Evolutionary conservation across 1,139 yeast genomes (phyloP), one percentile per base, ranked within the genome.

Genomic region (Wickerhamomyces sp.): DNA sequence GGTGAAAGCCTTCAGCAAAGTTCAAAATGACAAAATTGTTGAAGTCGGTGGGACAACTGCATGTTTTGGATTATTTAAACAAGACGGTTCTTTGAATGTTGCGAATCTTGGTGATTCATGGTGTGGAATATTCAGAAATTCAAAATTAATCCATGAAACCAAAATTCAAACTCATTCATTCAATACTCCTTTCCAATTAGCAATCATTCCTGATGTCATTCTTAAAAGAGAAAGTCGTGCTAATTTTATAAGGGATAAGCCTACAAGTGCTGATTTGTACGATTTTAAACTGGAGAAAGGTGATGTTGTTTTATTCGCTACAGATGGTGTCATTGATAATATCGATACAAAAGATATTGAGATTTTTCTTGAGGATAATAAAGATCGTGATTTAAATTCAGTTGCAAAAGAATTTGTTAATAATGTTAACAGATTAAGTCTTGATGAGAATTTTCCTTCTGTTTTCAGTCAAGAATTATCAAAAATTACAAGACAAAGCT

Each of bases 1-100:
- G 20, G 59, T 62, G 2, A 36, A 57, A 21, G 81, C 94, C 1
- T 88, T 77, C 51, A 52, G 62, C 1, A 61, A 69, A 28, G 68
- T 88, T 10, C 58, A 66, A 39, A 44, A 56, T 2, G 76, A 77
- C 9, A 77, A 78, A 1, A 67, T 66, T 31, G 94, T 83, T 9
- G 75, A 79, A 55, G 94, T 89, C 26, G 98, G 98, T 5, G 94
- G 96, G n/a, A 86, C 97, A 2, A 91, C 98, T 1, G 89, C 94
- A 2, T 86, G 95, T 51, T 71, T 85, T 33, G 97, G 96, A 1
- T 70, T 83, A 6, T 73, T 86, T 31, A 64, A 77, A 13, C 66
- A 77, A 2, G 68, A 70, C 14, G 78, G 77, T 8, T 58, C 59
- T 24, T 57, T 91, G 24, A 62, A 66, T 29, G 81, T 87, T 1